Evolutionary conservation across 2,329 filamentous ascomycete species (phyloP).

Genomic region (Sporothrix brunneoviolacea): DNA sequence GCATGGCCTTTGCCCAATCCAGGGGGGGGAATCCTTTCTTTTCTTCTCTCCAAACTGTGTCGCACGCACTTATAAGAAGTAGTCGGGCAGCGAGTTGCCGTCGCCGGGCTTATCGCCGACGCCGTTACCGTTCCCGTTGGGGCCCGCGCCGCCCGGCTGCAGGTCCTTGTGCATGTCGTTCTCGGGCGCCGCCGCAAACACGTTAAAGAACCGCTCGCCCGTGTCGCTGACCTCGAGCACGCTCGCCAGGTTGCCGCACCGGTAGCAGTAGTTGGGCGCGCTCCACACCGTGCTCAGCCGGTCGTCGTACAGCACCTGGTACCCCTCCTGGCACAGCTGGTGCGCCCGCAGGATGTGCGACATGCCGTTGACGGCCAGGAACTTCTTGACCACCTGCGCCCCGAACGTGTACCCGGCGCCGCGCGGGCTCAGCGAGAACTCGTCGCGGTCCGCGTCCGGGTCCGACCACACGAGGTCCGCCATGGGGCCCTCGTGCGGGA

Average conservation of each 20-base stretch:
- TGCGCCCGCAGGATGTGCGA: constrained; percentile 96
- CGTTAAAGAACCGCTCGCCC: constrained; percentile 92
- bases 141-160: constrained; percentile 42
- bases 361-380: constrained; percentile 95
- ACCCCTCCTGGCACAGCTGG: constrained; percentile 96
- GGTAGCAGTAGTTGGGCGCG: constrained; percentile 91
- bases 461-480: constrained; percentile 99
- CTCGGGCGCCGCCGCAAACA: constrained; percentile 93
- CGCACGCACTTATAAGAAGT: constrained; percentile 62
- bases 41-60: too few species aligned
- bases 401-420: constrained; percentile 97
- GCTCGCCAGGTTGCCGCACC: constrained; percentile 94
- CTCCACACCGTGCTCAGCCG: constrained; percentile 95
- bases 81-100: constrained; percentile 58
- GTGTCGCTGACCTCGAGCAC: constrained; percentile 93
- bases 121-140: neutral
- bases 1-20: too few species aligned
- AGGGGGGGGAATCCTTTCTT: too few species aligned
- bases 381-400: constrained; percentile 96
- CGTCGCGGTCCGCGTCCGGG: constrained; percentile 92
- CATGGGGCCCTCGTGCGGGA: constrained; percentile 98
- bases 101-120: constrained; percentile 57
- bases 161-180: constrained; percentile 87
- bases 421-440: constrained; percentile 88
- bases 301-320: constrained; percentile 94